Evolutionary conservation across 2,329 filamentous ascomycete genomes (phyloP), one percentile per base, ranked within the genome.

Genomic region (Colletotrichum ledebouriae): DNA sequence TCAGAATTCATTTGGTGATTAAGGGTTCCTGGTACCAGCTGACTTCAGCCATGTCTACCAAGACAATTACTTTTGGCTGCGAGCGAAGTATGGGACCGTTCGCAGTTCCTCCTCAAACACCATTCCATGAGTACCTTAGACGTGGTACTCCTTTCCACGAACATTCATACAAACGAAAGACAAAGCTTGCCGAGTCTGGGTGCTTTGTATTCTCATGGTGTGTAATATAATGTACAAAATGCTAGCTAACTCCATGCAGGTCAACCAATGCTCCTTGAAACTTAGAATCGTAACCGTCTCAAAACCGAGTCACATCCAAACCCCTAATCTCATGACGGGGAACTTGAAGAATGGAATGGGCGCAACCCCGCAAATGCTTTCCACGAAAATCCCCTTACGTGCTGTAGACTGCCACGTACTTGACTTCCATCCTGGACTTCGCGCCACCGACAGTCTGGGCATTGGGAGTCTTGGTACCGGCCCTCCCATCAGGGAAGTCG

Each of bases 401-500:
- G 66, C 66, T 69, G 56, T 75, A 81, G 13, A 79, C 78, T n/a
- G 75, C 78, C 17, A 82, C 78, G 68, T 81, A 81, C 49, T 79
- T 76, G 17, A 82, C 73, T 70, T 82, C 77, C 77, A 82, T 78
- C 11, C 72, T 72, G 7, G 77, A 74, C 1, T 71, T 72, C 6
- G 70, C 57, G 0, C 80, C 80, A 9, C 74, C 79, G 12, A 66
- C 58, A 3, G 81, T 82, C 37, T 58, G 53, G 3, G 70, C 69
- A 11, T 75, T 79, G 0, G 81, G 80, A 13, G 78, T 80, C 22
- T 68, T 73, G 3, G 72, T 71, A 22, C 75, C 73, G 1, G 77
- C 76, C 13, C 79, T 68, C 5, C 72, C 78, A 59, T 80, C 71
- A 0, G 80, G 79, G 50, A 82, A 78, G 20, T 74, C 66, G 17